Conservation (phyloP, 192 early-diverging fungal genomes). For the Coemansia pectinata region DNA sequence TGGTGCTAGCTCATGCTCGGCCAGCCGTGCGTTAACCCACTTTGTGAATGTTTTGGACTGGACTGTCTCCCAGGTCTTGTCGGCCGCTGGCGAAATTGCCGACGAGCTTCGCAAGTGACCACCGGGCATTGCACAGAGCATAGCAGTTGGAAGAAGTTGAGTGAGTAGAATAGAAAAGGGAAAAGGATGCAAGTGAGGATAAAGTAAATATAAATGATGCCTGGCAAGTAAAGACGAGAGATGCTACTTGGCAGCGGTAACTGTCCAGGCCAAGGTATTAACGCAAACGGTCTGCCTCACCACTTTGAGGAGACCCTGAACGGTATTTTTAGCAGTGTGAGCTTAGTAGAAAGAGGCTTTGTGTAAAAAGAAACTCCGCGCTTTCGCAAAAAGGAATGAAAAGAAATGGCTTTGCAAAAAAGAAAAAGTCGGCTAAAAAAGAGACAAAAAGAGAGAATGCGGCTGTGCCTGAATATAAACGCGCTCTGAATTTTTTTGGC, state of each 20-base stretch:
- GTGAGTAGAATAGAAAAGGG: not conserved
- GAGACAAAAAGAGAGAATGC: not conserved
- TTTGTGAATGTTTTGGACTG: slow-evolving; percentile 89
- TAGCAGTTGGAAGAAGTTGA: not conserved
- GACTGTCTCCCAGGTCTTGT: slow-evolving; percentile 78
- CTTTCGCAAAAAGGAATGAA: not conserved
- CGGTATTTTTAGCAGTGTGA: slow-evolving; percentile 2
- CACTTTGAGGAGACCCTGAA: slow-evolving; percentile 1
- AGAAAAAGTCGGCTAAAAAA: not conserved
- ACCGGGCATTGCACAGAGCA: slow-evolving; percentile 37
- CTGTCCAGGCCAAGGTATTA: not conserved
- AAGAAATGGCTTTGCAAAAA: not conserved
- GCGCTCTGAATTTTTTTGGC: not conserved
- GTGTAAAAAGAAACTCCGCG: slow-evolving; percentile 1
- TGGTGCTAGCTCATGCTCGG: slow-evolving; percentile 50
- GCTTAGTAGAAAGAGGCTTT: not conserved
- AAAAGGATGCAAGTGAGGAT: not conserved
- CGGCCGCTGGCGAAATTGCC: slow-evolving; percentile 17
- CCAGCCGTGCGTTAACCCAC: slow-evolving; percentile 84
- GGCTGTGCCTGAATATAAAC: not conserved
- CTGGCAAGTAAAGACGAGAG: slow-evolving; percentile 4
- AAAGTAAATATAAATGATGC: not conserved
- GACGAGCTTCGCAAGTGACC: slow-evolving; percentile 27
- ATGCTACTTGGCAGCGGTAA: not conserved
- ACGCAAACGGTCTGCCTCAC: not conserved